A percentile compares a stretch with the other conserved stretches of the same genome.
Evolutionary conservation across 345 rosid species (phyloP).

Genomic region (Brassica cretica): DNA sequence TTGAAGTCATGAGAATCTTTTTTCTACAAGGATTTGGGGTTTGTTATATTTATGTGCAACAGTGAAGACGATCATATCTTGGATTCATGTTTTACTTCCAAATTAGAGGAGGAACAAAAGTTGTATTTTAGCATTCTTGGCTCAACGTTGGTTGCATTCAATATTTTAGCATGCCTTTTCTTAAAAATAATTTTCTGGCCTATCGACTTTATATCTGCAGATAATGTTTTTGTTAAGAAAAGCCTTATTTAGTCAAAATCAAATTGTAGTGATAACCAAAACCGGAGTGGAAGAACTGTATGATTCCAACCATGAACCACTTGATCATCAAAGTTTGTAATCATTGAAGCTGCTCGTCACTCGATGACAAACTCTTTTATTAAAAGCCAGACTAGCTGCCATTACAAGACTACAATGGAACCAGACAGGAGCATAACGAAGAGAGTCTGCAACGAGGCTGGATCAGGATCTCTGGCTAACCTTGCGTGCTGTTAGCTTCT

Average conservation of each 20-base stretch:
- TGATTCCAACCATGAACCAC: conserved; percentile 9
- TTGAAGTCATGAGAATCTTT: neutral
- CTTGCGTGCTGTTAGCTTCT: conserved; percentile 76
- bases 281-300: neutral
- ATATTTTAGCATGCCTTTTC: neutral
- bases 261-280: neutral
- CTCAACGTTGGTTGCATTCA: neutral
- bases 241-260: neutral
- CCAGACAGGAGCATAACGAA: neutral
- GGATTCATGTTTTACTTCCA: neutral
- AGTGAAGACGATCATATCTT: neutral
- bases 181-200: neutral
- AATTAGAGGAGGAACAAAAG: neutral
- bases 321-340: neutral
- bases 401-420: conserved; percentile 6
- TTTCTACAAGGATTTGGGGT: neutral
- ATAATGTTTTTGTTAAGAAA: neutral
- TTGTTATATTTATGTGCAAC: neutral
- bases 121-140: neutral
- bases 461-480: conserved; percentile 52
- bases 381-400: conserved; percentile 6
- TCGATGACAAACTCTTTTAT: neutral
- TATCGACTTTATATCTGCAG: neutral
- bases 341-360: no score
- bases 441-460: conserved; percentile 9